Evolutionary conservation across 78 protist genomes (phyloP).

Genomic region (Pigoraptor vietnamica): DNA sequence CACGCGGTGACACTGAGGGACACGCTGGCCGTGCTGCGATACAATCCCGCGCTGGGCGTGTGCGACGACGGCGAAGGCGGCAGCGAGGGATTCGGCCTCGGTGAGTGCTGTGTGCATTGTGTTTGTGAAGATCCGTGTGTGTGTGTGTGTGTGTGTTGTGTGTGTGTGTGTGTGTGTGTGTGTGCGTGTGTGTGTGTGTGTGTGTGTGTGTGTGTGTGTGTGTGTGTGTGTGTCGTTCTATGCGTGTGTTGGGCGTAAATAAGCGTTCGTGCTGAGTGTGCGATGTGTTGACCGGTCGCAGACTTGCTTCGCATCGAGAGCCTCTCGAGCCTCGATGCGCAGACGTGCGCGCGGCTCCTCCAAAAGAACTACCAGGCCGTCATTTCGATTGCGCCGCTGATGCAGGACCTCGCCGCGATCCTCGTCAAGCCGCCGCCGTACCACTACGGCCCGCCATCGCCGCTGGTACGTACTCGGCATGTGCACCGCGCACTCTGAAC

Average conservation of each 20-base stretch:
- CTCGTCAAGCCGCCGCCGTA: not conserved
- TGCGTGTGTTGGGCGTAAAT: no score
- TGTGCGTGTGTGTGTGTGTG: no score
- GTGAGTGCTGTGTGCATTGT: not conserved
- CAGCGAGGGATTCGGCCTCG: not conserved
- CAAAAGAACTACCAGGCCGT: conserved; percentile 59
- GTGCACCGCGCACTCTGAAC: not conserved
- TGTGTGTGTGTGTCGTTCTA: no score
- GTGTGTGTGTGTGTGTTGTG: no score
- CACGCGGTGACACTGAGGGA: conserved; percentile 71
- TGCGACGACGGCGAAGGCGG: not conserved
- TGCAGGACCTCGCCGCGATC: conserved; percentile 28
- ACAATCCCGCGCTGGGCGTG: not conserved
- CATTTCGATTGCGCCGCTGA: conserved; percentile 80
- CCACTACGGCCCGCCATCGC: conserved; percentile 70
- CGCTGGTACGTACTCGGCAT: conserved; percentile 43
- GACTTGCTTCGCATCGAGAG: conserved; percentile 61
- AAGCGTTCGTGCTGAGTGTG: no score
- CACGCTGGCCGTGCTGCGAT: conserved; percentile 59
- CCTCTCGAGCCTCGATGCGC: conserved; percentile 42
- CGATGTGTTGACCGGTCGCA: no score
- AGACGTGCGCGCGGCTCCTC: conserved; percentile 47
- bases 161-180: no score
- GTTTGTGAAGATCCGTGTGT: not conserved
- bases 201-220: no score